phyloP scores from a whole-genome alignment of 208 protist species.

The Leishmania braziliensis region DNA sequence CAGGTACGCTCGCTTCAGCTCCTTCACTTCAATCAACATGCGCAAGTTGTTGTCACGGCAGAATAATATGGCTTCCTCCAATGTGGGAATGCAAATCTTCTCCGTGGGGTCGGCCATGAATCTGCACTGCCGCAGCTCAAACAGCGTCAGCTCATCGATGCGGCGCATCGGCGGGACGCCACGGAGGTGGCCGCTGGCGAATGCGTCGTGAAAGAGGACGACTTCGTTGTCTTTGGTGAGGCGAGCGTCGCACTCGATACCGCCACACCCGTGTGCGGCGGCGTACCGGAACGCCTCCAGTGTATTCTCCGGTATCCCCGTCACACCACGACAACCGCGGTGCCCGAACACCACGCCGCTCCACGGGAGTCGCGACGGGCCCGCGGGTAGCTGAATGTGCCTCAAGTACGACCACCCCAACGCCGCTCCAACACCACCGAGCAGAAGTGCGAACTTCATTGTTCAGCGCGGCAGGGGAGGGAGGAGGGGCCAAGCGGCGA shows the following conservation, averaged over 20 bases:
- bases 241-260: constrained; percentile 87
- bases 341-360: constrained; percentile 86
- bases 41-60: constrained; percentile 75
- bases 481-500: not conserved
- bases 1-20: constrained; percentile 46
- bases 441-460: constrained; percentile 27
- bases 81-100: constrained; percentile 77
- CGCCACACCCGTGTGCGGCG: constrained; percentile 60
- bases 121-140: constrained; percentile 68
- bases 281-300: constrained; percentile 88
- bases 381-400: constrained; percentile 72
- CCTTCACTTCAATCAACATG: constrained; percentile 91
- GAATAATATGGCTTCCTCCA: constrained; percentile 86
- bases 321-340: constrained; percentile 77
- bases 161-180: constrained; percentile 45
- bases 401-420: constrained; percentile 72
- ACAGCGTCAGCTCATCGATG: constrained; percentile 74
- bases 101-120: constrained; percentile 69
- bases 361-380: constrained; percentile 77
- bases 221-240: constrained; percentile 87
- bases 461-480: not conserved
- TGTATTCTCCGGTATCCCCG: constrained; percentile 86
- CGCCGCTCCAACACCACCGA: constrained; percentile 40
- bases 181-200: constrained; percentile 47
- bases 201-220: constrained; percentile 83